A percentile compares a stretch with the other conserved stretches of the same genome.
Evolutionary conservation across 2,329 filamentous ascomycete species (phyloP).

Genomic region (Colletotrichum coccodes): DNA sequence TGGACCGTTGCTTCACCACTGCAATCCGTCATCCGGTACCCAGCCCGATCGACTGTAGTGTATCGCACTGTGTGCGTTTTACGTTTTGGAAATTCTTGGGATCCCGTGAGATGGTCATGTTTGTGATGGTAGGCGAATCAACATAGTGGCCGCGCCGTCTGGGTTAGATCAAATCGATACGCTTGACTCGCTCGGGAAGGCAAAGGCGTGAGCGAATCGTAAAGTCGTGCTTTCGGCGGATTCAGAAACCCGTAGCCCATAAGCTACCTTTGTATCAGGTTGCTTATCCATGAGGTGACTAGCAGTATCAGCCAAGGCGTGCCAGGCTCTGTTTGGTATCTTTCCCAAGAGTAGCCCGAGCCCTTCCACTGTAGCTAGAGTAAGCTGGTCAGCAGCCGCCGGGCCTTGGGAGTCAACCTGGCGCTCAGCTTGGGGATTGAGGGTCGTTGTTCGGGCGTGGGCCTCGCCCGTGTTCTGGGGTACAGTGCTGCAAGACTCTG

Average conservation of each 20-base stretch:
- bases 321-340: background rate
- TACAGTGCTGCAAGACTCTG: background rate
- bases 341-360: background rate
- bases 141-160: background rate
- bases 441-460: background rate
- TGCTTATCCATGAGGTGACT: conserved; percentile 1
- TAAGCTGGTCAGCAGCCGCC: background rate
- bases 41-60: background rate
- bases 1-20: conserved; percentile 11
- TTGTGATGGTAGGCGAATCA: background rate
- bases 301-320: conserved; percentile 27
- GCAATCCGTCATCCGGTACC: background rate
- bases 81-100: background rate
- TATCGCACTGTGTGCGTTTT: background rate
- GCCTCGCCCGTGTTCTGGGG: background rate
- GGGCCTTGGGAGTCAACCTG: conserved; percentile 11
- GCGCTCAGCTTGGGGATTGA: conserved; percentile 20
- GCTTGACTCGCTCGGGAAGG: background rate
- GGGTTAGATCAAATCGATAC: background rate
- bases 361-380: background rate
- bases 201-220: background rate
- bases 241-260: conserved; percentile 5
- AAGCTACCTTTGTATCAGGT: conserved; percentile 7
- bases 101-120: background rate
- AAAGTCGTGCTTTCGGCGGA: background rate